Conservation (phyloP, 2,329 filamentous ascomycete species). For the Colletotrichum orchidophilum region DNA sequence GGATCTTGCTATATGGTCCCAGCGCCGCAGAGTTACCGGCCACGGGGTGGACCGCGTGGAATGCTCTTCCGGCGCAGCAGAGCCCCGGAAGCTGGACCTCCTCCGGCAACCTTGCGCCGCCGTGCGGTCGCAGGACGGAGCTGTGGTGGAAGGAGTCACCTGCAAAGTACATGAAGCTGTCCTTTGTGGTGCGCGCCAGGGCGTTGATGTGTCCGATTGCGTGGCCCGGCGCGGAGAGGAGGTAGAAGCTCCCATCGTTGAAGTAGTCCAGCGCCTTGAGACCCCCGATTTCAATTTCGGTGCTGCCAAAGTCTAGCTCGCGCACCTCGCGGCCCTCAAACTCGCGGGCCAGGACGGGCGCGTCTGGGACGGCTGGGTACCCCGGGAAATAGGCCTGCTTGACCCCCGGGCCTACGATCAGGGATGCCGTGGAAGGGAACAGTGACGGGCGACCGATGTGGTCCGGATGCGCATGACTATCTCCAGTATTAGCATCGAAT, state of each 20-base stretch:
- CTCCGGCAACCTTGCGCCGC: neutral
- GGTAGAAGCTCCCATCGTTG: constrained; percentile 20
- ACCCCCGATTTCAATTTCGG: neutral
- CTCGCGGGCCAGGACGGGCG: constrained; percentile 27
- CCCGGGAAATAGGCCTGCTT: constrained; percentile 32
- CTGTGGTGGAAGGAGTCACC: constrained; percentile 12
- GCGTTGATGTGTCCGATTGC: constrained; percentile 13
- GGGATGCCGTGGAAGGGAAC: constrained; percentile 35
- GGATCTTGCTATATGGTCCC: neutral
- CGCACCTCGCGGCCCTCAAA: constrained; percentile 13
- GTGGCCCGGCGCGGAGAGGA: constrained; percentile 24
- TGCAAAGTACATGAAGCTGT: constrained; percentile 12
- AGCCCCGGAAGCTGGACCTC: neutral
- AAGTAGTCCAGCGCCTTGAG: constrained; percentile 19
- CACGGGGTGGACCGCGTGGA: neutral
- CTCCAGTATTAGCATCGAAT: neutral
- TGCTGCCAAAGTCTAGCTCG: constrained; percentile 3
- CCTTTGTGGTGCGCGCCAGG: constrained; percentile 3
- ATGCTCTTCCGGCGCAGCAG: neutral
- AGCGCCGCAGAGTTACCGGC: neutral
- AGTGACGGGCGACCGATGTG: constrained; percentile 39
- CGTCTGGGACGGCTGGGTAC: constrained; percentile 23
- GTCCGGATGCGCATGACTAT: constrained; percentile 39
- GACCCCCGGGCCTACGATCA: constrained; percentile 39
- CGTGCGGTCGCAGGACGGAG: neutral